These are phyloP conservation scores for Tripterygium wilfordii DNA, from an alignment of 177 flowering plant genomes.

Conservation along the genomic window DNA sequence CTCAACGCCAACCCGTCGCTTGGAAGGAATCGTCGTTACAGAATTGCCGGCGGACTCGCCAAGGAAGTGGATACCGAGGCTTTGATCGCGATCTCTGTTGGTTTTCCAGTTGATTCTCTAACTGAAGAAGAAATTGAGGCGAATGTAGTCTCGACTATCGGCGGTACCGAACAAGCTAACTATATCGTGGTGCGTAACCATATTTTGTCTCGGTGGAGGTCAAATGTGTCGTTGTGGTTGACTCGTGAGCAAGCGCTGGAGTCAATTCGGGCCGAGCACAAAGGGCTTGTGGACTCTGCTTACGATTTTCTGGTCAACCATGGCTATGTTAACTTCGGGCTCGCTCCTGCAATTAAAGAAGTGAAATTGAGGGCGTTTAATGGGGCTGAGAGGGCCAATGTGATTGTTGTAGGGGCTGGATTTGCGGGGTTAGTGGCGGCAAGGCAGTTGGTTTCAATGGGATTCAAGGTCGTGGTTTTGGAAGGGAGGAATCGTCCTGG, in stretches of 20 bases:
- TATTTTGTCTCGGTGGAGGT: slow-evolving; percentile 80
- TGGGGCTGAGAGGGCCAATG: slow-evolving; percentile 35
- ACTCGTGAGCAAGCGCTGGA: slow-evolving; percentile 66
- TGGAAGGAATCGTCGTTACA: slow-evolving; percentile 36
- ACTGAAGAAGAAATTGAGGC: slow-evolving; percentile 93
- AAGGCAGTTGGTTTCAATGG: slow-evolving; percentile 65
- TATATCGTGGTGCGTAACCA: slow-evolving; percentile 86
- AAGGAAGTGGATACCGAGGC: slow-evolving; percentile 77
- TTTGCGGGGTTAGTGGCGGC: slow-evolving; percentile 86
- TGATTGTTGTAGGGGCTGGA: slow-evolving; percentile 85
- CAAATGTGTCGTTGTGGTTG: slow-evolving; percentile 69
- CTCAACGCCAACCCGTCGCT: slow-evolving; percentile 34
- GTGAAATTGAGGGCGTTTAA: slow-evolving; percentile 20
- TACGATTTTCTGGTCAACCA: slow-evolving; percentile 63
- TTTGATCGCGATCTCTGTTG: slow-evolving; percentile 78
- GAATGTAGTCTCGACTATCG: slow-evolving; percentile 55
- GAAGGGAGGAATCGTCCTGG: slow-evolving; percentile 90
- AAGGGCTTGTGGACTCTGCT: slow-evolving; percentile 53
- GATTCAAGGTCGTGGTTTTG: slow-evolving; percentile 79
- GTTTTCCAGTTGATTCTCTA: slow-evolving; percentile 81
- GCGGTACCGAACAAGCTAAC: slow-evolving; percentile 73
- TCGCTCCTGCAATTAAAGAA: slow-evolving; percentile 62
- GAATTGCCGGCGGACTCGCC: slow-evolving; percentile 40
- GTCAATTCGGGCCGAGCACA: slow-evolving; percentile 69
- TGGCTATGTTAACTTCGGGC: slow-evolving; percentile 90